Evolutionary conservation across 495 filamentous ascomycete species (phyloP), one percentile per base, ranked within the genome.

Genomic region (Neohortaea acidophila): DNA sequence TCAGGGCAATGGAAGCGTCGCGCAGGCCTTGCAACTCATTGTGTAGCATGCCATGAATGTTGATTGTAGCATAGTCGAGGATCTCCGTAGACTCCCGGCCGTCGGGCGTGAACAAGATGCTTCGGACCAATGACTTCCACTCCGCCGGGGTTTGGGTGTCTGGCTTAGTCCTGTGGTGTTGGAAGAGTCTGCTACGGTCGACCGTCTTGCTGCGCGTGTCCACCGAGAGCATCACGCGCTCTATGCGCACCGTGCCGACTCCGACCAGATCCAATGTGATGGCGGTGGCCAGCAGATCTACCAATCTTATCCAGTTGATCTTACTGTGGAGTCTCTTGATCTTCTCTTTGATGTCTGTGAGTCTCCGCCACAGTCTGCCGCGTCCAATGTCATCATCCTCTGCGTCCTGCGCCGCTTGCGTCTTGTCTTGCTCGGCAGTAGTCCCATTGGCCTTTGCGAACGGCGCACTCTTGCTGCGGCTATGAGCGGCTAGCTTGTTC

Each of bases 181-280:
- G 77, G 60, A 94, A 96, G 45, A 96, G 73, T 44, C 84, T 78
- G 34, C 81, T 84, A 45, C 84, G 70, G 51, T 96, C 85, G 30
- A 92, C 81, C 60, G 87, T 86, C 54, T 89, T 86, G 37, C 75
- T 75, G 41, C 91, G 66, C 4, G 86, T 94, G 56, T 99, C 89
- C 25, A 96, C 77, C 2, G 84, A 74, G 46, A 93, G 68, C 24
- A 81, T 81, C 49, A 94, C 68, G 48, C 72, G 80, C 21, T 83
- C 91, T 22, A 94, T 62, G 52, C 93, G 81, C 18, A 94, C 57
- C 43, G 73, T 75, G 9, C 91, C 91, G 20, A 89, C 81, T 48
- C 85, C 79, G 14, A 72, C 56, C 32, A 96, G 68, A 21, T 70
- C 71, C 33, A 89, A 51, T 12, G 74, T 73, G 3, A 84, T 80